phyloP scores from a whole-genome alignment of 345 rosid species.

The Cardamine resedifolia region DNA sequence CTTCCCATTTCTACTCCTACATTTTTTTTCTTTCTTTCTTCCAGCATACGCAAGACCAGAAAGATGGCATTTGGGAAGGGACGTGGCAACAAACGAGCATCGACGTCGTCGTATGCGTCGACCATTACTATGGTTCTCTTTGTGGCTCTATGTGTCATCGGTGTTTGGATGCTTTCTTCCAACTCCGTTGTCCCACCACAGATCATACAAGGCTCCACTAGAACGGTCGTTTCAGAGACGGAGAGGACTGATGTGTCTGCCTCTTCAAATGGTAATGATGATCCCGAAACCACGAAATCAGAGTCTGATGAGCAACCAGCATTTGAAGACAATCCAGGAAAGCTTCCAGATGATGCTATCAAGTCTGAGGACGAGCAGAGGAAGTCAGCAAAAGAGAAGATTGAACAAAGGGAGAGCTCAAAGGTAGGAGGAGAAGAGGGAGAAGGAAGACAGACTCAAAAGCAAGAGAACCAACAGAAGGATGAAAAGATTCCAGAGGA shows the following conservation, averaged over 20 bases:
- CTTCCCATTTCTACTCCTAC: conserved; percentile 40
- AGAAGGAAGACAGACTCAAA: conserved; percentile 45
- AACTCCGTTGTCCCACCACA: conserved; percentile 50
- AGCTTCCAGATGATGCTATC: conserved; percentile 81
- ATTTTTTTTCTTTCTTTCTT: conserved; percentile 14
- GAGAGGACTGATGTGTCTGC: conserved; percentile 32
- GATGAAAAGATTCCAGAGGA: conserved; percentile 27
- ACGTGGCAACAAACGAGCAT: conserved; percentile 53
- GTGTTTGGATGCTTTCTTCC: conserved; percentile 77
- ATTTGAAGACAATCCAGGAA: conserved; percentile 79
- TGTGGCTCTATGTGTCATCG: conserved; percentile 63
- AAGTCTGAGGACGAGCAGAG: conserved; percentile 50
- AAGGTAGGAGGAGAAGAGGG: conserved; percentile 43
- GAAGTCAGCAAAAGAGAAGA: conserved; percentile 40
- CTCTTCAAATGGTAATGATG: conserved; percentile 11
- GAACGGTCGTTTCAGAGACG: conserved; percentile 24
- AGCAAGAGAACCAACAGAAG: conserved; percentile 32
- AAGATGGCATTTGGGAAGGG: conserved; percentile 60
- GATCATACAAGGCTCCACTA: conserved; percentile 40
- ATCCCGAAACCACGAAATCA: conserved; percentile 29
- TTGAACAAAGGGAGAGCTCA: conserved; percentile 14
- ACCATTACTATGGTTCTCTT: conserved; percentile 66
- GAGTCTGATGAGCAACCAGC: conserved; percentile 40
- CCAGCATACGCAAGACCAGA: not conserved
- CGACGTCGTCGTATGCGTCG: conserved; percentile 56